Base-by-base conservation (phyloP, 2,329 filamentous ascomycete species). In the Botrytis pseudocinerea region DNA sequence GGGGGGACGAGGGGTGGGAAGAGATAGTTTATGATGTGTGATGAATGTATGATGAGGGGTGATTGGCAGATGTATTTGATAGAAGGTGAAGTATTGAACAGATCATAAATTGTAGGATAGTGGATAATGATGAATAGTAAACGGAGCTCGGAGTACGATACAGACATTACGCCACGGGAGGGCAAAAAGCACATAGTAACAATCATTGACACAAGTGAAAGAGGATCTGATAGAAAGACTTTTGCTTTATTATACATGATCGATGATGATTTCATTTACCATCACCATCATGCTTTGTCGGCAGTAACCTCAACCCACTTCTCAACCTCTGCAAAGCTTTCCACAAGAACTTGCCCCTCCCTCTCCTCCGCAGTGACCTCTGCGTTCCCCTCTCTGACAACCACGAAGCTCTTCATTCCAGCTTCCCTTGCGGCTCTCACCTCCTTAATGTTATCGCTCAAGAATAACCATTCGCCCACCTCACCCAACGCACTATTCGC, bases 381-480 rank as follows among this genome's bases (percentile, higher is more conserved):
- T 54, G 88, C 87, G 82, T 96, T 96, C 20, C 92, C 93, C 25
- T 91, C 90, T 72, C 93, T 87, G 72, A 87, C 83, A 72, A 92
- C 88, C 5, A 91, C 85, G 70, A 88, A 82, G 78, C 88, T 87
- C 78, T 86, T 84, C 87, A 92, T 89, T n/a, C 90, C 90, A 18
- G 89, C 88, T 73, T 82, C 83, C 75, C 85, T 85, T 60, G 90
- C 90, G 65, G 90, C 90, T 69, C 87, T 85, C 51, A 92, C 89
- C 82, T 92, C 90, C 79, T 87, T 88, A 63, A 93, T 86, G 79
- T 94, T 94, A 83, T 96, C 93, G 79, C 92, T 95, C 74, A 95
- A 83, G 81, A 96, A 96, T n/a, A 94, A 84, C 84, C 92, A 92
- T 72, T 87, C 84, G 18, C 81, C 82, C 28, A 85, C 81, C 68